phyloP scores from a whole-genome alignment of 352 stramenopile species.

The Globisporangium okanoganense region DNA sequence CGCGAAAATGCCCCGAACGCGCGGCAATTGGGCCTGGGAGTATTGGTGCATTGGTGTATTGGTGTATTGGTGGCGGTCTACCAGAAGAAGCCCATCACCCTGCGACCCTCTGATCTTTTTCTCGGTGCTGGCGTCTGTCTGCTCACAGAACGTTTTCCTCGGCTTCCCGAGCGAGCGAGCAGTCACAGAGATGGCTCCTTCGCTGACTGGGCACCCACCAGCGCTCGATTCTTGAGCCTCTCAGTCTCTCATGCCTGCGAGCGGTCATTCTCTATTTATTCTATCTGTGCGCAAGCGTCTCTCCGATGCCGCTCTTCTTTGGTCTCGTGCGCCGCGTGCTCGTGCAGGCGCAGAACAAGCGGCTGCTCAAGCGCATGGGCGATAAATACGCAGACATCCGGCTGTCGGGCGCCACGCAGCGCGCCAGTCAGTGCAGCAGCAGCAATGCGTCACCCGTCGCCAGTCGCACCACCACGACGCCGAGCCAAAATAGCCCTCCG shows the following conservation, averaged over 20 bases:
- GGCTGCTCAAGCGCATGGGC: conserved; percentile 15
- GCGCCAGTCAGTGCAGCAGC: background rate
- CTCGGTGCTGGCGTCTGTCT: no score
- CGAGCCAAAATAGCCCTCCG: conserved; percentile 3
- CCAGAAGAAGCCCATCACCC: no score
- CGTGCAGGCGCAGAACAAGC: conserved; percentile 14
- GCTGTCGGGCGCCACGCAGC: conserved; percentile 7
- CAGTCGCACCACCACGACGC: background rate
- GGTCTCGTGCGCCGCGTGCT: conserved; percentile 14
- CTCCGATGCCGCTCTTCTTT: conserved; percentile 15
- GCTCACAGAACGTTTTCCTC: background rate
- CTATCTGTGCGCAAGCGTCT: conserved; percentile 8
- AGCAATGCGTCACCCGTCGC: conserved; percentile 1
- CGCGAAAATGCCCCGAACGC: no score
- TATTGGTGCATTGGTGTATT: no score
- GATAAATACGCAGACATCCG: conserved; percentile 18
- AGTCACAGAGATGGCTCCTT: background rate
- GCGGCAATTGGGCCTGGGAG: no score
- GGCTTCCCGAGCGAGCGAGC: no score
- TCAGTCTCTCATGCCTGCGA: background rate
- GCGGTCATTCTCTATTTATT: conserved; percentile 14
- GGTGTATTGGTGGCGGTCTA: no score
- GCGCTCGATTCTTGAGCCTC: no score
- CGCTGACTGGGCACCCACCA: background rate
- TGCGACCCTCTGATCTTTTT: no score